phyloP scores from a whole-genome alignment of 2,329 filamentous ascomycete genomes.

The Sporothrix brunneoviolacea region DNA sequence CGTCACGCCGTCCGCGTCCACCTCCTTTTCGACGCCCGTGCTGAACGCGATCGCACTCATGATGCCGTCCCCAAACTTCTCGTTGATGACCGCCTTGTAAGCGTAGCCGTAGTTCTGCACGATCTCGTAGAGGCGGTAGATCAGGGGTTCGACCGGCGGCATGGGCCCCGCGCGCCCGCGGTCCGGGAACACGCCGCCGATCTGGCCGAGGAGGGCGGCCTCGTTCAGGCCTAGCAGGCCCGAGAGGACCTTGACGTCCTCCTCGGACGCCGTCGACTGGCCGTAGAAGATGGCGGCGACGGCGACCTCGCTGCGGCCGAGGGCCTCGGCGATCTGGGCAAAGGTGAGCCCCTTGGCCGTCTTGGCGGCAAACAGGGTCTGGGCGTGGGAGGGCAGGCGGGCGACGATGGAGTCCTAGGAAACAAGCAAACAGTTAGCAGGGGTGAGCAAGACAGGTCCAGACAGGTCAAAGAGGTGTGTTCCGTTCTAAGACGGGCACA shows the following conservation, averaged over 20 bases:
- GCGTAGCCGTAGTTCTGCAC: constrained; percentile 96
- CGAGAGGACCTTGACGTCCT: constrained; percentile 54
- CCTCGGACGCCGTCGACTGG: constrained; percentile 44
- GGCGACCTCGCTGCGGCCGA: constrained; percentile 76
- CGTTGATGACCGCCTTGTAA: constrained; percentile 90
- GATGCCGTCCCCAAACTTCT: constrained; percentile 91
- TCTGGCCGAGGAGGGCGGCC: constrained; percentile 43
- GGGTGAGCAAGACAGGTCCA: too few relatives aligned
- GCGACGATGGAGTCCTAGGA: constrained; percentile 56
- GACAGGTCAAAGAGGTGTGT: too few relatives aligned
- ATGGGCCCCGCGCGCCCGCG: constrained; percentile 72
- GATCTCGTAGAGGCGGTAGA: constrained; percentile 89
- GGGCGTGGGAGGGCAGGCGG: constrained; percentile 63
- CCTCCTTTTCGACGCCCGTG: constrained; percentile 90
- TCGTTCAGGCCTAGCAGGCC: constrained; percentile 45
- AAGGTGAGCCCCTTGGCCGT: constrained; percentile 69
- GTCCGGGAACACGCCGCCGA: constrained; percentile 66
- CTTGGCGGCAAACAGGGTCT: constrained; percentile 75
- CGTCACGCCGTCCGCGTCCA: constrained; percentile 68
- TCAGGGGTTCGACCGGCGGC: constrained; percentile 77
- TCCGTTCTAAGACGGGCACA: too few relatives aligned
- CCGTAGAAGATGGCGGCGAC: constrained; percentile 88
- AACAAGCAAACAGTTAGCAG: neutral
- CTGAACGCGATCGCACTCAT: constrained; percentile 94
- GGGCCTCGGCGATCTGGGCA: constrained; percentile 64